Evolutionary conservation across 345 rosid genomes (phyloP).

Genomic region (Angophora floribunda): DNA sequence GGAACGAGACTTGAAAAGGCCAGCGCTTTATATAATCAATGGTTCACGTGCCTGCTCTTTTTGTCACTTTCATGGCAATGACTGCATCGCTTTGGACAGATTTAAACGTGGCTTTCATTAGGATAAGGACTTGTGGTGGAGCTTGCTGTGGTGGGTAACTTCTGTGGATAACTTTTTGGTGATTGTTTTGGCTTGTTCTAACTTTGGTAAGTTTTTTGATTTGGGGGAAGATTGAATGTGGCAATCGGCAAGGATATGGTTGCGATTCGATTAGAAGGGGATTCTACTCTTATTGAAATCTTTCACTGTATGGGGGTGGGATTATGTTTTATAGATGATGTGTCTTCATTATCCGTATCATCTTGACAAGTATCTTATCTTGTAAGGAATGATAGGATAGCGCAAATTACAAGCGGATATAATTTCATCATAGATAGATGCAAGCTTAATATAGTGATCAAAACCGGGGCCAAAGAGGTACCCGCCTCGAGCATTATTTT

Average conservation of each 20-base stretch:
- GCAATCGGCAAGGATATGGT: not conserved
- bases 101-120: not conserved
- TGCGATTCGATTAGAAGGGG: not conserved
- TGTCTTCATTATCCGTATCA: not conserved
- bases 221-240: not conserved
- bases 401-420: not conserved
- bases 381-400: not conserved
- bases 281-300: not conserved
- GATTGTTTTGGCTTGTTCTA: not conserved
- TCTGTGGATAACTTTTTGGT: not conserved
- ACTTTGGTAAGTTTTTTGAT: not conserved
- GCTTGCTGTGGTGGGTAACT: not conserved
- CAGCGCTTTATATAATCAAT: not conserved
- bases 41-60: not conserved
- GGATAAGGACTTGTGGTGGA: not conserved
- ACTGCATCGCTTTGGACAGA: not conserved
- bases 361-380: not conserved
- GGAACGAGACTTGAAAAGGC: not conserved
- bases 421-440: not conserved
- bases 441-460: not conserved
- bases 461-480: not conserved
- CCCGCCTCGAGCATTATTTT: not conserved
- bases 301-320: not conserved
- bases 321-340: no score
- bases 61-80: not conserved